Base-by-base conservation (phyloP, 306 rosid species). In the Corylus heterophylla region DNA sequence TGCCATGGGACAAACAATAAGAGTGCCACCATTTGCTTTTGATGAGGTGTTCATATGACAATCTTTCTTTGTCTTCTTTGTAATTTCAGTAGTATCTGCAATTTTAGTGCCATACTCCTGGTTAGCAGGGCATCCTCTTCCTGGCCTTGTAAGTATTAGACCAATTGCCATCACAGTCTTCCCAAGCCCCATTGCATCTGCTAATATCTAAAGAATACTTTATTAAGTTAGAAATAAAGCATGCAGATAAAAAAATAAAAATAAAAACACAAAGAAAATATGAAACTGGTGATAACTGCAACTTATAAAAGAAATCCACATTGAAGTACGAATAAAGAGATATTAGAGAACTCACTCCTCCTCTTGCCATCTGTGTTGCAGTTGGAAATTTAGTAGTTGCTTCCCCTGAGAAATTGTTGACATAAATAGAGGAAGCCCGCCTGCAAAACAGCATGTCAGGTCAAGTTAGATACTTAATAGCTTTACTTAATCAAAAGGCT, bases 181-280 rank as follows among this genome's bases (percentile, higher is more conserved):
- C 55, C 98, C 98, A 73, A 94, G 98, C 73, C 98, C 98, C 98
- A 94, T 94, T 20, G 97, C 97, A 86, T 94, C 98, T 8, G 92
- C 98, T 50, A 94, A 89, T 71, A 90, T 88, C 98, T 94, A 48
- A 63, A 39, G 39, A 69, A 5, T 7, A 58, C 25, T 20, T 42
- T 61, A 27, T 0, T 27, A 42, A 54, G 79, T 88, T 74, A 83
- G 83, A 71, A 70, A 54, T 51, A 25, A 54, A 27, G 5, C 29
- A 54, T 27, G 31, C 22, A 27, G 56, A 75, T 29, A 69, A 59
- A 48, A 25, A 35, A 25, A 9, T 22, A 17, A 35, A 54, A 31
- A 37, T 31, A 7, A 4, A 13, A 27, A 64, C 58, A 74, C 74
- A 35, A 3, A 20, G 20, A 27, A 29, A 58, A n/a, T 44, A 64